Base-by-base conservation (phyloP, 805 yeast genomes). In the Ogataea sp. region DNA sequence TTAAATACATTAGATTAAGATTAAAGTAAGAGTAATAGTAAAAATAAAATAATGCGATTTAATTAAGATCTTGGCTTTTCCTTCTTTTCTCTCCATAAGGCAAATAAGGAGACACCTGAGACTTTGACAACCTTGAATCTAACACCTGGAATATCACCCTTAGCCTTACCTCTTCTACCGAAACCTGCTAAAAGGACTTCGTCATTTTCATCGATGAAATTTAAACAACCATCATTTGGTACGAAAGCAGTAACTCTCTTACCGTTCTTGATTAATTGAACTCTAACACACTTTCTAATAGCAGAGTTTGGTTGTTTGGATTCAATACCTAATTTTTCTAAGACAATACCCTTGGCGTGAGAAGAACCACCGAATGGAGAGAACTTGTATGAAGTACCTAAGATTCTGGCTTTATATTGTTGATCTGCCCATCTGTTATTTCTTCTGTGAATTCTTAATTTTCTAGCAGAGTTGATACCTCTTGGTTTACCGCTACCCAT, bases 81-180 rank as follows among this genome's bases (percentile, higher is more conserved):
- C 87, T 93, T 93, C 97, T 93, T 93, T 82, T 94, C 98, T 82
- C 90, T 93, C 97, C 96, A 93, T 74, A 93, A 83, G 71, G 99
- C 98, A 70, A 89, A 81, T 73, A 93, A 82, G 62, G 98, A 93
- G 65, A 94, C 98, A 85, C 98, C 98, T 62, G 98, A 86, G 62
- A 93, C 99, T 82, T 93, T 93, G 71, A 93, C 99, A 70, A 93
- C 99, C 86, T 93, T 93, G 88, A 93, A 93, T 85, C 99, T 93
- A 70, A 93, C 99, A 87, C 99, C 99, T 73, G 98, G 98, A 68
- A 93, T 90, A 89, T 93, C 99, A 82, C 99, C 98, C 95, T 93
- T 93, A 73, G 98, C 98, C 83, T 93, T 93, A 80, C 98, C 98
- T 83, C 96, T 93, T 80, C 97, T 88, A 87, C 99, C 99, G 88